Base-by-base conservation (phyloP, 495 filamentous ascomycete genomes). In the Aspergillus nanangensis region DNA sequence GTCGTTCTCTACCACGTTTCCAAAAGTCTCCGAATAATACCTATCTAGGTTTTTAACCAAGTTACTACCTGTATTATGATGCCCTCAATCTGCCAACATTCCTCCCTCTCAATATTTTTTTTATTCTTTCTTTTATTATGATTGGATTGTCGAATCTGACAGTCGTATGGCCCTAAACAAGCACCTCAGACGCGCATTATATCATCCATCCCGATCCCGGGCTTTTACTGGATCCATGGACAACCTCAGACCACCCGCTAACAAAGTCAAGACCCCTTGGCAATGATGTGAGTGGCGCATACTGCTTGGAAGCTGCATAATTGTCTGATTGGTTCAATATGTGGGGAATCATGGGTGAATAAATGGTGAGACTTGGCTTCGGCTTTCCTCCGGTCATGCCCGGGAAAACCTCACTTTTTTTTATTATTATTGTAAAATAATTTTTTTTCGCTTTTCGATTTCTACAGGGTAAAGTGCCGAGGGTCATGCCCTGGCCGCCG, bases 291-390 rank as follows among this genome's bases (percentile, higher is more conserved):
- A 22, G 52, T 55, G 52, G 52, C 52, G 52, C 15, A 14, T 29
- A 29, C 48, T 29, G 17, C 18, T 15, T n/a, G 25, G 13, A 14
- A 2, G 22, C 9, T 10, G 15, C 22, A 29, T 5, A 11, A 29
- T 29, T 7, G 7, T 11, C 5, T 51, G 22, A 55, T 51, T 55
- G 52, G 52, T 40, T 10, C 8, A 15, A 11, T 9, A 15, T 11
- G 19, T 5, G 25, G 25, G 25, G 18, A 18, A 39, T 2, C 8
- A 13, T 11, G 7, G 11, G 18, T 15, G 37, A 21, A 21, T 13
- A 9, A 15, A 21, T 10, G 13, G 33, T 5, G 8, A 23, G 25
- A 51, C 41, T 52, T 56, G 45, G 48, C 41, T 47, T 58, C 83
- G 56, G 56, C 41, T 45, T 55, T 59, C 39, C 46, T 55, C 56